Percentiles rank a stretch among this genome's conserved stretches.
These are phyloP conservation scores for Soucietia sequanensis DNA, from an alignment of 805 yeast genomes.

Conservation along the genomic window DNA sequence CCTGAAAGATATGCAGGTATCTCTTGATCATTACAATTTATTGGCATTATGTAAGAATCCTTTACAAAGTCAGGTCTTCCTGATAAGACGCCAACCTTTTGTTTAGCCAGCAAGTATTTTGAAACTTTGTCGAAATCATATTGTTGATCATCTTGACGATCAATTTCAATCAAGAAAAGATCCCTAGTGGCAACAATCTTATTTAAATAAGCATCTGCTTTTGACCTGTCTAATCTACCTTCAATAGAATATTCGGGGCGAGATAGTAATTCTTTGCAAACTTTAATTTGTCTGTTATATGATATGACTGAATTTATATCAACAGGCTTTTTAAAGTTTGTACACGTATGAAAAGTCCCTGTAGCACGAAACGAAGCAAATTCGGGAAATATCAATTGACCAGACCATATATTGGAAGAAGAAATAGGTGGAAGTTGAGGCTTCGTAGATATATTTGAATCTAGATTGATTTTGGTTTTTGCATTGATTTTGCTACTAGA, in stretches of 20 bases:
- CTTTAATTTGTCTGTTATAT: constrained; percentile 23
- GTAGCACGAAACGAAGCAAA: constrained; percentile 43
- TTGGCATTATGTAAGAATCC: constrained; percentile 60
- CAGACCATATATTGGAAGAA: constrained; percentile 41
- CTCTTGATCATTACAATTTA: constrained; percentile 22
- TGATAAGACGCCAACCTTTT: constrained; percentile 61
- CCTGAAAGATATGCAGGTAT: constrained; percentile 20
- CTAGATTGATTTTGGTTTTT: too few species aligned
- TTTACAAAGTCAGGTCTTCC: constrained; percentile 50
- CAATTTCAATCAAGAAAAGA: constrained; percentile 49
- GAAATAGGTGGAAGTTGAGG: constrained; percentile 6
- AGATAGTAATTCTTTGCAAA: constrained; percentile 28
- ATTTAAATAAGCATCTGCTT: constrained; percentile 57
- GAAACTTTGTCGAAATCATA: constrained; percentile 29
- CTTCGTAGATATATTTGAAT: too few species aligned
- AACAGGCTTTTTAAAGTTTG: constrained; percentile 18
- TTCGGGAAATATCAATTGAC: constrained; percentile 49
- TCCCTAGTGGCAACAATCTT: constrained; percentile 50
- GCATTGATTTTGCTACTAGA: neutral
- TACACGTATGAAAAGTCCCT: constrained; percentile 37
- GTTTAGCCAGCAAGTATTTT: constrained; percentile 45
- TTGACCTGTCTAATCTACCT: constrained; percentile 57
- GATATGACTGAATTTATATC: constrained; percentile 14
- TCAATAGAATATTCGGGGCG: constrained; percentile 43
- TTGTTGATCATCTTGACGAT: constrained; percentile 15